phyloP scores from a whole-genome alignment of 176 grass and related monocot genomes.

The Pontederia crassipes region DNA sequence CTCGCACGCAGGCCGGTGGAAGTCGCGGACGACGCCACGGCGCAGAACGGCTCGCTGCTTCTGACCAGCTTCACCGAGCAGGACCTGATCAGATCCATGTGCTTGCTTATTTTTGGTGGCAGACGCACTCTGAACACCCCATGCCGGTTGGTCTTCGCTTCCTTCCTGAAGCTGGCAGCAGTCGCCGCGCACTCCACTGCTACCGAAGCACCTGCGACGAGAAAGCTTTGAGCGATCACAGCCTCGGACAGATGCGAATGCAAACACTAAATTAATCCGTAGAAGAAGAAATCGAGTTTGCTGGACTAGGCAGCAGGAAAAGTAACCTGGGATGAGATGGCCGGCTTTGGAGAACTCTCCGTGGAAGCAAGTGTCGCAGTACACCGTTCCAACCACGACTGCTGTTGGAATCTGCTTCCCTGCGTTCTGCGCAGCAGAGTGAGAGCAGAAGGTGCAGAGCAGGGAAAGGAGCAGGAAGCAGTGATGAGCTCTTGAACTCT shows the following conservation, averaged over 20 bases:
- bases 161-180: constrained; percentile 9
- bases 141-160: constrained; percentile 14
- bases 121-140: constrained; percentile 21
- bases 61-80: constrained; percentile 22
- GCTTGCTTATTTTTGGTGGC: constrained; percentile 11
- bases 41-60: constrained; percentile 27
- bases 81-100: constrained; percentile 11
- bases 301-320: too few relatives aligned
- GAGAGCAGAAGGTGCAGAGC: too few relatives aligned
- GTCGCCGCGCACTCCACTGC: constrained; percentile 17
- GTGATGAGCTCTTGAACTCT: neutral
- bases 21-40: constrained; percentile 19
- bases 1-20: constrained; percentile 9
- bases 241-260: too few relatives aligned
- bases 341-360: constrained; percentile 5
- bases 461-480: neutral
- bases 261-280: too few relatives aligned
- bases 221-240: neutral
- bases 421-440: neutral
- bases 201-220: constrained; percentile 19
- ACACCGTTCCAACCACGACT: constrained; percentile 24
- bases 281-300: too few relatives aligned
- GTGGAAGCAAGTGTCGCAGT: constrained; percentile 28
- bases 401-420: neutral
- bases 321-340: constrained; percentile 28